These are phyloP conservation scores for Chytridium lagenaria DNA, from an alignment of 371 early-diverging fungal genomes.

Conservation along the genomic window DNA sequence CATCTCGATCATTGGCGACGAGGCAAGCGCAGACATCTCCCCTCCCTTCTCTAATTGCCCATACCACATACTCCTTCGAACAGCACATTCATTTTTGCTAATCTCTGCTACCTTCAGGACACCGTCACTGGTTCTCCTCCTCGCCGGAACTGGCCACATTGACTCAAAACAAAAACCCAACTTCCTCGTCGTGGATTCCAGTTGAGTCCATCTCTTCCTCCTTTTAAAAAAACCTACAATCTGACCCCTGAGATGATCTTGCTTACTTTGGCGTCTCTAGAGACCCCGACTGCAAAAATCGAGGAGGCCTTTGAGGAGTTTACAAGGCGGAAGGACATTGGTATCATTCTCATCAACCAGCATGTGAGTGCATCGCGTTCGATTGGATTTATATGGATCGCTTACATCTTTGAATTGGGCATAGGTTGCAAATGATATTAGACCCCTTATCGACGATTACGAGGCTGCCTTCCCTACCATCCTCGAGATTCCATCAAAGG, in stretches of 20 bases:
- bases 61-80: too few relatives aligned
- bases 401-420: not conserved
- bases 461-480: constrained; percentile 93
- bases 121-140: constrained; percentile 95
- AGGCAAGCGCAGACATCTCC: constrained; percentile 59
- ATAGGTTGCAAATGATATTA: constrained; percentile 92
- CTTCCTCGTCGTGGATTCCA: constrained; percentile 94
- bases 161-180: constrained; percentile 76
- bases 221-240: constrained; percentile 21
- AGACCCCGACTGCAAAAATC: constrained; percentile 87
- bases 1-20: constrained; percentile 96
- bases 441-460: constrained; percentile 88
- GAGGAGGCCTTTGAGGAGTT: constrained; percentile 90
- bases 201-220: constrained; percentile 4
- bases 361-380: constrained; percentile 64
- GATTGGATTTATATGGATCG: not conserved
- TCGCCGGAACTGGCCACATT: constrained; percentile 96
- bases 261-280: constrained; percentile 48
- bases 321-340: constrained; percentile 94
- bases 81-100: too few relatives aligned
- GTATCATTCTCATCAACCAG: constrained; percentile 97
- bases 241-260: constrained; percentile 19
- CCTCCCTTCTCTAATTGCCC: too few relatives aligned
- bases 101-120: constrained; percentile 64
- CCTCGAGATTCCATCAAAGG: constrained; percentile 98